Evolutionary conservation across 768 basidiomycete genomes (phyloP), one percentile per base, ranked within the genome.

Genomic region (Tulasnella sp.): DNA sequence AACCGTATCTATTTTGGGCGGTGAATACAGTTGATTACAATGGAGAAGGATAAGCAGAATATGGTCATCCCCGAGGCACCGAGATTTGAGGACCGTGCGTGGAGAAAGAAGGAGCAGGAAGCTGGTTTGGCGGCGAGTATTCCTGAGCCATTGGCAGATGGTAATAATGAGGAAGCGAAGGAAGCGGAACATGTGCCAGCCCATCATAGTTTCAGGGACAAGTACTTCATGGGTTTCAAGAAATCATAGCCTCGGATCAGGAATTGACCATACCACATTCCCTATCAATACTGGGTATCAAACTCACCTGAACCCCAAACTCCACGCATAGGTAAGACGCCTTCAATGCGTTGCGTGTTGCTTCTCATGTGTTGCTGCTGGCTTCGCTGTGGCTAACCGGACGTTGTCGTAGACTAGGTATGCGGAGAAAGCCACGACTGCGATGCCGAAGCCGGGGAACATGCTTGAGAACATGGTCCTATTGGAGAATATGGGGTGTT

Each of bases 401-500:
- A 85, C 59, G 68, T 90, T 91, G 71, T 96, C 93, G 27, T 76
- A 86, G 31, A 88, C 71, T 30, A 97, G 91, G 66, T 97, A 98
- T 59, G 80, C 84, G 30, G 89, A 84, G 75, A 98, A 98, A 1
- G 92, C 88, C 53, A 85, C 89, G 51, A 91, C 78, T 34, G 89
- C 94, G 59, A 91, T 90, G 49, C 92, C 93, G 67, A 98, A 87
- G 41, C 94, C 94, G 31, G 94, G 94, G 71, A 97, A 92, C 64
- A 94, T 70, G 74, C 80, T 91, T 66, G 84, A 76, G 75, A 97
- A 84, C 88, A 92, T 92, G 65, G 80, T 78, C 43, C 84, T 81
- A 65, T 84, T 86, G 62, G 82, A 79, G 75, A 96, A 96, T 57
- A 93, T 80, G n/a, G 87, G 83, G 66, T 81, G 83, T 70, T 84